Evolutionary conservation across 2,329 filamentous ascomycete genomes (phyloP).

Genomic region (Meredithiella fracta): DNA sequence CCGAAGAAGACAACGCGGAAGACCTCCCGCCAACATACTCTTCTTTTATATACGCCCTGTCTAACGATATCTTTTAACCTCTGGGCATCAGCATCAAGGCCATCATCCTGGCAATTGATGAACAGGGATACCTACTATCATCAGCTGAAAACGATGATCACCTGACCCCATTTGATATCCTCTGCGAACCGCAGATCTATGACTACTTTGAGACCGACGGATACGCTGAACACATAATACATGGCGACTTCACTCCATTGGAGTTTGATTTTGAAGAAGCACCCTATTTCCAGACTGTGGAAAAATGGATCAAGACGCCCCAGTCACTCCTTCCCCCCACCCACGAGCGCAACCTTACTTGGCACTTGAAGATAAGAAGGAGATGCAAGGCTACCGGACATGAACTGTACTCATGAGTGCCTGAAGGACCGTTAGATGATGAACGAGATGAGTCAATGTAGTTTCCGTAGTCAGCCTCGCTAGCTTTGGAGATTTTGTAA

Average conservation of each 20-base stretch:
- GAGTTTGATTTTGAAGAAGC: neutral
- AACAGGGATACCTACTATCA: neutral
- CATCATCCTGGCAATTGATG: slow-evolving; percentile 3
- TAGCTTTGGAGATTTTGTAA: slow-evolving; percentile 5
- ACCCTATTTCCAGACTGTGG: neutral
- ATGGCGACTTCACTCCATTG: neutral
- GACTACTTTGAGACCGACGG: neutral
- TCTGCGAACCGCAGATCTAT: neutral
- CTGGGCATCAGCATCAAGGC: slow-evolving; percentile 4
- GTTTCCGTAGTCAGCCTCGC: slow-evolving; percentile 4
- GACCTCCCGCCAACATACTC: slow-evolving; percentile 13
- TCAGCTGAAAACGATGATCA: slow-evolving; percentile 7
- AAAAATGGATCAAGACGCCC: slow-evolving; percentile 3
- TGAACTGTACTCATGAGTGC: neutral
- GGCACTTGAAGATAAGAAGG: neutral
- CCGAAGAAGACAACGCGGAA: neutral
- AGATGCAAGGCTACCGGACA: slow-evolving; percentile 4
- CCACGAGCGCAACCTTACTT: neutral
- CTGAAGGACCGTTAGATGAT: slow-evolving; percentile 10
- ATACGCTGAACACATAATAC: slow-evolving; percentile 5
- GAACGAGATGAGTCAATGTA: slow-evolving; percentile 10
- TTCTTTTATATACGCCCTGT: slow-evolving; percentile 15
- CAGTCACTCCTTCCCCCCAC: neutral
- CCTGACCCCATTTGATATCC: slow-evolving; percentile 4
- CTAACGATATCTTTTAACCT: slow-evolving; percentile 11